These are phyloP conservation scores for Capillidium rhysosporum DNA, from an alignment of 371 early-diverging fungal genomes.

Conservation along the genomic window DNA sequence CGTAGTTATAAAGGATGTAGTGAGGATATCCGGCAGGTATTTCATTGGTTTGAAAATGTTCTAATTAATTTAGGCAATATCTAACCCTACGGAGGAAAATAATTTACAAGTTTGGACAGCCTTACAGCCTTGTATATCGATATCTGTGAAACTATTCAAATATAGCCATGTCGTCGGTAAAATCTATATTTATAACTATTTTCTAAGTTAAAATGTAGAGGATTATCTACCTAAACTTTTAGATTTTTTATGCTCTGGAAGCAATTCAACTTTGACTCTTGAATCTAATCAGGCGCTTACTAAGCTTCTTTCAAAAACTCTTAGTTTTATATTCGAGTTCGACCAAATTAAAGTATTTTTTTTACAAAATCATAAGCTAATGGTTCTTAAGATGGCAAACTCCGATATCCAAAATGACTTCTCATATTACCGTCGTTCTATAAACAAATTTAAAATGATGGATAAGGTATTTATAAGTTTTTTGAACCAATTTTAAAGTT, in stretches of 20 bases:
- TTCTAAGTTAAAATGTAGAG: background rate
- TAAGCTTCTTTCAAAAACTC: slow-evolving; percentile 50
- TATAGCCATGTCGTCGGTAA: slow-evolving; percentile 3
- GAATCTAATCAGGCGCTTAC: slow-evolving; percentile 58
- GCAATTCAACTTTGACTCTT: slow-evolving; percentile 34
- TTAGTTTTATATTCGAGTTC: slow-evolving; percentile 73
- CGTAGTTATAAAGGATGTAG: slow-evolving; percentile 2
- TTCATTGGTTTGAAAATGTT: background rate
- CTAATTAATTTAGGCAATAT: slow-evolving; percentile 1
- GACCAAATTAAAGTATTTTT: slow-evolving; percentile 62
- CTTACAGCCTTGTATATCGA: background rate
- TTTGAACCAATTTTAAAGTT: background rate
- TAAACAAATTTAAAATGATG: slow-evolving; percentile 45
- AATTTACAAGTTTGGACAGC: background rate
- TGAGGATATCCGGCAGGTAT: slow-evolving; percentile 4
- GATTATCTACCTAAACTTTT: background rate
- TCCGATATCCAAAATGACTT: slow-evolving; percentile 91
- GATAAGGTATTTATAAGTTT: slow-evolving; percentile 16
- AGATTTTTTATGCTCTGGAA: background rate
- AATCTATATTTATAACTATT: too few species aligned
- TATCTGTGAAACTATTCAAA: background rate
- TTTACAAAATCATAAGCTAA: background rate
- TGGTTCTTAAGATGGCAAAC: slow-evolving; percentile 44
- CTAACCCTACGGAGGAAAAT: background rate
- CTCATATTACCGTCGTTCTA: slow-evolving; percentile 82